Evolutionary conservation across 1,284 basidiomycete genomes (phyloP).

Genomic region (Cryptococcus maquisensis): DNA sequence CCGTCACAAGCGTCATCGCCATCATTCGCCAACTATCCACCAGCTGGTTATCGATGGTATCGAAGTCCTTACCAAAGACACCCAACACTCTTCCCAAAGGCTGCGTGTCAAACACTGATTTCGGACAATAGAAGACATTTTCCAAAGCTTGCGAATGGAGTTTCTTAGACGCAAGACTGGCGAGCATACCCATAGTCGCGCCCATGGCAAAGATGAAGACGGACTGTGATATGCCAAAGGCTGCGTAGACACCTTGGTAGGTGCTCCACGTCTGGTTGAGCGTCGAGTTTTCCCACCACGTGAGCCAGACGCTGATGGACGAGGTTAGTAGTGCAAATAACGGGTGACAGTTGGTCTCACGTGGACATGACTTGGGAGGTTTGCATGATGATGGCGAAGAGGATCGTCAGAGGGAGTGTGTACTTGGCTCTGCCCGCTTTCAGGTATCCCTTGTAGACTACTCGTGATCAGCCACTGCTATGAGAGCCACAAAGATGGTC

Average conservation of each 20-base stretch:
- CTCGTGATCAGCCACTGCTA: constrained; percentile 19
- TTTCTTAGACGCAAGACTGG: constrained; percentile 60
- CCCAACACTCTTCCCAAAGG: constrained; percentile 73
- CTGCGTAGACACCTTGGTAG: constrained; percentile 57
- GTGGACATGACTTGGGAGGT: constrained; percentile 44
- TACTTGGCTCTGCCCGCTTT: constrained; percentile 51
- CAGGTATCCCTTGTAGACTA: constrained; percentile 50
- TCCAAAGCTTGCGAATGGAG: constrained; percentile 59
- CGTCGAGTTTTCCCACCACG: constrained; percentile 67
- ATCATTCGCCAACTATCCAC: constrained; percentile 73
- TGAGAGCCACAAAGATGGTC: constrained; percentile 43
- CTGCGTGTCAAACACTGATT: constrained; percentile 86
- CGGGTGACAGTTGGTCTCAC: background rate
- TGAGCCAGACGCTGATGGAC: constrained; percentile 51
- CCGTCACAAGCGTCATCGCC: constrained; percentile 31
- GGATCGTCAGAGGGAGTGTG: constrained; percentile 51
- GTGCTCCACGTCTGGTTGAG: constrained; percentile 40
- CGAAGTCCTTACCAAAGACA: constrained; percentile 58
- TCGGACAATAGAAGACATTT: constrained; percentile 66
- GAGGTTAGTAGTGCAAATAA: no score
- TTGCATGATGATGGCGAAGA: constrained; percentile 39
- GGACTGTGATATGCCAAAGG: constrained; percentile 53
- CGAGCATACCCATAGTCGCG: constrained; percentile 50
- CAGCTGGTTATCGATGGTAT: constrained; percentile 72
- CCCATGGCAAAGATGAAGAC: constrained; percentile 55